Conservation (phyloP, 2,329 filamentous ascomycete species). For the Onygenales sp. region DNA sequence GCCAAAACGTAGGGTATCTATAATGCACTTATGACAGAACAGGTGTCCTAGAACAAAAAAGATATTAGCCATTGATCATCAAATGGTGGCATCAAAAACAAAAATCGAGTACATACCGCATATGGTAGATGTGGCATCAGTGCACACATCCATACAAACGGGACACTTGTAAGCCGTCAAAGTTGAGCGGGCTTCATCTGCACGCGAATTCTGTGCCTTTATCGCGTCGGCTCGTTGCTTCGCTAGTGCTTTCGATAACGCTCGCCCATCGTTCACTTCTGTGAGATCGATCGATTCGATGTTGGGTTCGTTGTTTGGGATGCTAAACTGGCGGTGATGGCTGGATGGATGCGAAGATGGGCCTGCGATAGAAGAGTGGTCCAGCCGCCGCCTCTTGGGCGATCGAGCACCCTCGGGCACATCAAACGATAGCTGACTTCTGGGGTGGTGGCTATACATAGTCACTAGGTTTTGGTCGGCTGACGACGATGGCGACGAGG, state of each 20-base stretch:
- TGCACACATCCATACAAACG: constrained; percentile 54
- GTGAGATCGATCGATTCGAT: constrained; percentile 45
- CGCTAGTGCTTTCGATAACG: constrained; percentile 37
- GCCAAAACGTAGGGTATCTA: constrained; percentile 48
- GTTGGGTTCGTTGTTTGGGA: constrained; percentile 4
- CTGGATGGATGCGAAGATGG: neutral
- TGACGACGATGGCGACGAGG: constrained; percentile 1
- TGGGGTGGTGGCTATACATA: neutral
- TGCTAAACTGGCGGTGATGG: neutral
- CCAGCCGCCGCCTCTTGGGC: constrained; percentile 1
- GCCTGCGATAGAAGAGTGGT: neutral
- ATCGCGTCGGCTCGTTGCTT: constrained; percentile 46
- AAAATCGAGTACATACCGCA: constrained; percentile 43
- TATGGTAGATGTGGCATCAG: constrained; percentile 49
- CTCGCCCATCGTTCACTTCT: constrained; percentile 29
- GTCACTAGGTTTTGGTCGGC: neutral
- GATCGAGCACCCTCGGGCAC: neutral
- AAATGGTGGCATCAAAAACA: neutral
- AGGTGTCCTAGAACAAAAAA: constrained; percentile 42
- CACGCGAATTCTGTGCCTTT: constrained; percentile 28
- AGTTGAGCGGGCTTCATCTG: constrained; percentile 23
- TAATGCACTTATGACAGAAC: constrained; percentile 55
- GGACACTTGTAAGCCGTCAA: constrained; percentile 48
- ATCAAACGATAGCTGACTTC: neutral
- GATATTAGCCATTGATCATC: neutral